phyloP scores from a whole-genome alignment of 805 yeast species.

The Monosporozyma unispora region DNA sequence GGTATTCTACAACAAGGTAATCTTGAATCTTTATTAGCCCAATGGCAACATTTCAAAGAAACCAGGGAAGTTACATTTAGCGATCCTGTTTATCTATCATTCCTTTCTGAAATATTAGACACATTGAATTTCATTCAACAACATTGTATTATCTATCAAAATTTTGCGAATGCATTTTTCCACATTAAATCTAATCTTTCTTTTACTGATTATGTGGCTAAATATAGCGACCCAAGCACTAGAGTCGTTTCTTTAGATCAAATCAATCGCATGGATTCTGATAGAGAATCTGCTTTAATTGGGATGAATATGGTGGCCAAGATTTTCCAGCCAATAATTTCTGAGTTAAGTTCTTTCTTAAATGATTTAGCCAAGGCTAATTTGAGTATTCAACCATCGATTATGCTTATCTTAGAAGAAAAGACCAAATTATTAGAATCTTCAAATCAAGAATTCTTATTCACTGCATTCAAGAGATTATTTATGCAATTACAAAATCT shows the following conservation, averaged over 20 bases:
- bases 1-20: conserved; percentile 6
- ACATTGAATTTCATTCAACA: conserved; percentile 16
- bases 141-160: conserved; percentile 38
- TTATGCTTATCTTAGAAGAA: conserved; percentile 36
- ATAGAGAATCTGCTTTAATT: conserved; percentile 40
- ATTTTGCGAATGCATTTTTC: conserved; percentile 38
- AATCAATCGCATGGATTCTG: conserved; percentile 35
- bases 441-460: conserved; percentile 56
- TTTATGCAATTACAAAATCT: conserved; percentile 41
- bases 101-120: conserved; percentile 9
- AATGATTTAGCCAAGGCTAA: conserved; percentile 32
- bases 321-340: conserved; percentile 34
- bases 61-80: conserved; percentile 9
- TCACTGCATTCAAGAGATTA: conserved; percentile 41
- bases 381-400: conserved; percentile 35
- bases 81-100: conserved; percentile 4
- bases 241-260: conserved; percentile 24
- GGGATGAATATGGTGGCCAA: conserved; percentile 37
- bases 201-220: conserved; percentile 38
- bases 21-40: conserved; percentile 7
- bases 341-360: conserved; percentile 23
- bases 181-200: conserved; percentile 34
- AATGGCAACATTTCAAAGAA: conserved; percentile 14
- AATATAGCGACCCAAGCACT: conserved; percentile 17
- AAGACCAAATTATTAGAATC: conserved; percentile 32